These are phyloP conservation scores for Ceriops decandra DNA, from an alignment of 345 rosid species.

Conservation along the genomic window DNA sequence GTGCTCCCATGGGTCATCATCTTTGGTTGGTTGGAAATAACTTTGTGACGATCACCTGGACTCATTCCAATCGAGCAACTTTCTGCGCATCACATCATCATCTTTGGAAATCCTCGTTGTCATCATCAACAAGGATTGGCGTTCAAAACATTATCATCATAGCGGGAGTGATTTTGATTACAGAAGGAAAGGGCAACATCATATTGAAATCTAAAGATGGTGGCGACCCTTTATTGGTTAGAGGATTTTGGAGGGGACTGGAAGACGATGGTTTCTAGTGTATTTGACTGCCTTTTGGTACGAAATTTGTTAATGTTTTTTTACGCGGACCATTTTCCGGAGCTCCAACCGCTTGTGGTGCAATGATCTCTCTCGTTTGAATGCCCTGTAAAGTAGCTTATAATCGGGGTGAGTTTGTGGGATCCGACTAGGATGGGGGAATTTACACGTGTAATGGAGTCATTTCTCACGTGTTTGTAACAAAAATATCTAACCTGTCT, in stretches of 20 bases:
- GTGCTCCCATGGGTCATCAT: neutral
- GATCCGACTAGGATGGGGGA: constrained; percentile 42
- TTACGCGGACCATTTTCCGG: neutral
- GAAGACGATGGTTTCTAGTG: constrained; percentile 10
- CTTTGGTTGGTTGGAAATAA: neutral
- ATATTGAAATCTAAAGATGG: neutral
- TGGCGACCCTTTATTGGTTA: neutral
- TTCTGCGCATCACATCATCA: neutral
- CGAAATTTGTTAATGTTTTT: neutral
- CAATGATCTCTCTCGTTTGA: too few relatives aligned
- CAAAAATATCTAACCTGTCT: too few relatives aligned
- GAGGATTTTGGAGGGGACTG: neutral
- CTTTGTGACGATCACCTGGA: neutral
- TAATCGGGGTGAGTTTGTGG: constrained; percentile 17
- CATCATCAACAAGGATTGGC: neutral
- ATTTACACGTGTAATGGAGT: constrained; percentile 20
- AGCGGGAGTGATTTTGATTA: too few relatives aligned
- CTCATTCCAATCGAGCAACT: neutral
- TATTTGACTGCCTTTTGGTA: constrained; percentile 17
- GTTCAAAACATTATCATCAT: too few relatives aligned
- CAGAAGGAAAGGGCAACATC: too few relatives aligned
- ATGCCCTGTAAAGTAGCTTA: too few relatives aligned
- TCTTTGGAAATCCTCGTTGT: too few relatives aligned
- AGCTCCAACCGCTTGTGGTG: neutral
- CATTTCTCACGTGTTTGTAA: too few relatives aligned